Evolutionary conservation across 2,329 filamentous ascomycete species (phyloP).

Genomic region (Scleromitrula shiraiana): DNA sequence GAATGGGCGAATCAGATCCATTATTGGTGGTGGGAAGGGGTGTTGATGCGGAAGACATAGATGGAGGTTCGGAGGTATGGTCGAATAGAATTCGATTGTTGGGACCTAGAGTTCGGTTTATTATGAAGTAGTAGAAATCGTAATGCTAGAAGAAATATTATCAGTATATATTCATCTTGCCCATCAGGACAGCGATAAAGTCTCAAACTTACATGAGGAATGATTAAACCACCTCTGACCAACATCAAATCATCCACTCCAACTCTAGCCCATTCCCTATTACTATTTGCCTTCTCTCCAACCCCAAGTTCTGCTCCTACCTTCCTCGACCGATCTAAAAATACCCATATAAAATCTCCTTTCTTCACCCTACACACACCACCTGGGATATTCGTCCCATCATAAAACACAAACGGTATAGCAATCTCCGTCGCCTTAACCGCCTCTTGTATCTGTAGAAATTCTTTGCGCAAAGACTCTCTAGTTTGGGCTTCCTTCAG

Average conservation of each 20-base stretch:
- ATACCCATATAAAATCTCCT: slow-evolving; percentile 87
- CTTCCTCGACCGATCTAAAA: slow-evolving; percentile 84
- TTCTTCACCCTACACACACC: slow-evolving; percentile 84
- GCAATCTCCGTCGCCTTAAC: slow-evolving; percentile 85
- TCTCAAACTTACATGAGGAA: slow-evolving; percentile 84
- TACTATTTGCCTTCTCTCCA: slow-evolving; percentile 49
- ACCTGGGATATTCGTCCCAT: slow-evolving; percentile 82
- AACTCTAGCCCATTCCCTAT: slow-evolving; percentile 83
- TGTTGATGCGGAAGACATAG: slow-evolving; percentile 3
- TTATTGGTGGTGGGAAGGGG: slow-evolving; percentile 12
- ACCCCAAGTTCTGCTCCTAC: slow-evolving; percentile 78
- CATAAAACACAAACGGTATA: slow-evolving; percentile 95
- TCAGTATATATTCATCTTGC: no score
- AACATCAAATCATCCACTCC: slow-evolving; percentile 94
- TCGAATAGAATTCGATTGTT: slow-evolving; percentile 68
- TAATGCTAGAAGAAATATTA: slow-evolving; percentile 61
- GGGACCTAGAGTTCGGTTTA: slow-evolving; percentile 75
- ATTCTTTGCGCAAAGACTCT: slow-evolving; percentile 69
- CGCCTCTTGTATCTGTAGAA: slow-evolving; percentile 71
- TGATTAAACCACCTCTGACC: slow-evolving; percentile 81
- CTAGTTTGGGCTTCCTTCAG: slow-evolving; percentile 72
- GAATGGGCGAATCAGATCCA: slow-evolving; percentile 9
- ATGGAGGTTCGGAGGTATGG: slow-evolving; percentile 50
- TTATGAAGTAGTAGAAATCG: slow-evolving; percentile 93
- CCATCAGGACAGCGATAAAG: neutral